Percentiles rank a stretch among this genome's conserved stretches.
These are phyloP conservation scores for Aspergillus quadricinctus DNA, from an alignment of 2,329 filamentous ascomycete species.

Conservation along the genomic window DNA sequence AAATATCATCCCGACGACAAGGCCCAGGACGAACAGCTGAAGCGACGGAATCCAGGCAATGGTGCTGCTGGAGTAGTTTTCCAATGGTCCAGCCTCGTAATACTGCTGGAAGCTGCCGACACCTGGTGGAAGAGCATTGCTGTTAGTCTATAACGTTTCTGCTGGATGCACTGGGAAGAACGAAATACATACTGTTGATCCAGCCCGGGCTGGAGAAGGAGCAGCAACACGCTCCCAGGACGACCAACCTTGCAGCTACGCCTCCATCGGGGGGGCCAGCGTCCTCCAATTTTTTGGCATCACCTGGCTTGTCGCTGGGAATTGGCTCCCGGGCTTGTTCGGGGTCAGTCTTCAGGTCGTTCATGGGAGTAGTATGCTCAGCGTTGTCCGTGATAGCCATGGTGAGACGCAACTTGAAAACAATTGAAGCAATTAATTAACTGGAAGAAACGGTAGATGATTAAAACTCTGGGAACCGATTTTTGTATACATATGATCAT, in stretches of 20 bases:
- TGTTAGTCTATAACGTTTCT: too few species aligned
- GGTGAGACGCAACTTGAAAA: not conserved
- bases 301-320: not conserved
- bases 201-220: constrained; percentile 5
- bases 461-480: too few species aligned
- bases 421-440: not conserved
- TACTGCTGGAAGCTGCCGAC: constrained; percentile 11
- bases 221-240: constrained; percentile 4
- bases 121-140: not conserved
- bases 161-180: not conserved
- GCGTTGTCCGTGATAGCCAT: not conserved
- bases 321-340: not conserved
- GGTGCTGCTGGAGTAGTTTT: constrained; percentile 5
- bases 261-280: not conserved
- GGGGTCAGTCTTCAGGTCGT: not conserved
- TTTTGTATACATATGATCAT: too few species aligned
- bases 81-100: constrained; percentile 3
- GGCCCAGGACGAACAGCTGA: constrained; percentile 29
- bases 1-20: constrained; percentile 57
- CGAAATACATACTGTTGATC: constrained; percentile 3
- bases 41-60: constrained; percentile 12
- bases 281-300: not conserved
- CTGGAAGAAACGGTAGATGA: not conserved
- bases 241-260: not conserved
- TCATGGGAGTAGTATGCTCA: not conserved